Evolutionary conservation across 2,329 filamentous ascomycete species (phyloP).

Genomic region (Arthrobotrys musiformis): DNA sequence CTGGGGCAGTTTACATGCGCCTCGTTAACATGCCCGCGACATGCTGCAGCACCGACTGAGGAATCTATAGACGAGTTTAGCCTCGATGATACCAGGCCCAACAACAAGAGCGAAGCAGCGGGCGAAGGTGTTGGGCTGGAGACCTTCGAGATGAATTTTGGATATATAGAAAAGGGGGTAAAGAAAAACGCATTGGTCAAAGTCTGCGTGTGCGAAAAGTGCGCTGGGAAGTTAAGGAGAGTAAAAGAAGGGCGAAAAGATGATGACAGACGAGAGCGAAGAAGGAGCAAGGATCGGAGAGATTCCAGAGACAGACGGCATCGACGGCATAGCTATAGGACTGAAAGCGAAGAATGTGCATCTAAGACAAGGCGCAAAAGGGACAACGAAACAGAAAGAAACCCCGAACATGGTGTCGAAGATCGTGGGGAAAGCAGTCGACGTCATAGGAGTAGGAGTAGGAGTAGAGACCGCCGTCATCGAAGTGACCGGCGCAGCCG

Average conservation of each 20-base stretch:
- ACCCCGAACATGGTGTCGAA: not conserved
- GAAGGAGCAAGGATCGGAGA: conserved; percentile 26
- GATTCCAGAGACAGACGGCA: conserved; percentile 25
- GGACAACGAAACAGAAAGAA: not conserved
- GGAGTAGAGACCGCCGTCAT: not conserved
- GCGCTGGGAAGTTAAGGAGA: conserved; percentile 55
- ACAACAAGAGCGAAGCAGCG: not conserved
- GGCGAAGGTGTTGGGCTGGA: conserved; percentile 27
- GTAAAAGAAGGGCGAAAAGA: conserved; percentile 50
- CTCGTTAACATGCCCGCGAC: conserved; percentile 57
- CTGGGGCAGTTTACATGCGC: conserved; percentile 59
- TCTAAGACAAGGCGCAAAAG: conserved; percentile 8
- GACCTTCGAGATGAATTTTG: conserved; percentile 59
- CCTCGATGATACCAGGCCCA: conserved; percentile 20
- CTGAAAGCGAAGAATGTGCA: conserved; percentile 7
- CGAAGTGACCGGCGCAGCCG: not conserved
- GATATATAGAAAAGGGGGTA: conserved; percentile 58
- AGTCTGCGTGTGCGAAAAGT: conserved; percentile 58
- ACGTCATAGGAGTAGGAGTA: not conserved
- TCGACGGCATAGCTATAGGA: conserved; percentile 14
- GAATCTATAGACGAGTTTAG: conserved; percentile 25
- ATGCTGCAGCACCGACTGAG: conserved; percentile 55
- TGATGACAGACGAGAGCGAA: conserved; percentile 21
- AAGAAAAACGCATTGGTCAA: conserved; percentile 60
- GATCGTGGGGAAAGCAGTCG: conserved; percentile 2